Percentiles rank a stretch among this genome's conserved stretches.
phyloP scores from a whole-genome alignment of 2,329 filamentous ascomycete species.

The Paracoccidioides lutzii region DNA sequence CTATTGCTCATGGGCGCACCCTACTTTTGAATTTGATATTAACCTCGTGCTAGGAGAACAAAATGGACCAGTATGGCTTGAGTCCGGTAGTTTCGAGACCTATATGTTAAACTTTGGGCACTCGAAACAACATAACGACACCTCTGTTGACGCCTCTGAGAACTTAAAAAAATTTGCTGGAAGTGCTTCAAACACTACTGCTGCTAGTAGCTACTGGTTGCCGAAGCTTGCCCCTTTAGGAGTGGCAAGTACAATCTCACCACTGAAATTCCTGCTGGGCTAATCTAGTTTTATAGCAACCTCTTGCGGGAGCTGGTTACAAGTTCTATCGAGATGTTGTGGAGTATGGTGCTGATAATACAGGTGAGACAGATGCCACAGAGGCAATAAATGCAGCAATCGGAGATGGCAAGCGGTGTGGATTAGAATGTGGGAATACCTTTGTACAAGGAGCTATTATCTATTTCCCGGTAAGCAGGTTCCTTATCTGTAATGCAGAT shows the following conservation, averaged over 20 bases:
- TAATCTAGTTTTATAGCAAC: not conserved
- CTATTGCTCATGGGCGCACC: not conserved
- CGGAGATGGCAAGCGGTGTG: constrained; percentile 64
- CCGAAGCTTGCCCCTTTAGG: not conserved
- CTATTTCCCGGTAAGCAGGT: constrained; percentile 55
- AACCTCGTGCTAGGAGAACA: not conserved
- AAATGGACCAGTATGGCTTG: constrained; percentile 2
- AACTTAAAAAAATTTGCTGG: not conserved
- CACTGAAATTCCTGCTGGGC: not conserved
- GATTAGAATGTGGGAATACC: constrained; percentile 64
- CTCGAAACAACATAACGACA: not conserved
- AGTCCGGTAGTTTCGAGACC: not conserved
- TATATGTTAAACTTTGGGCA: not conserved
- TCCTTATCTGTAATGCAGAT: not conserved
- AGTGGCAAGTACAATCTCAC: not conserved
- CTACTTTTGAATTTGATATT: not conserved
- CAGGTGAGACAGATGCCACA: constrained; percentile 63
- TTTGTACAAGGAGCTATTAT: constrained; percentile 78
- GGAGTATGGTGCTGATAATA: constrained; percentile 4
- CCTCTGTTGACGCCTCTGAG: not conserved
- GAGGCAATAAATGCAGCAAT: constrained; percentile 76
- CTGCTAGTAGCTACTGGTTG: constrained; percentile 1
- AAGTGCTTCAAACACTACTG: not conserved
- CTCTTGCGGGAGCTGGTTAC: not conserved
- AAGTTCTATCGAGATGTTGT: constrained; percentile 1